A percentile compares a stretch with the other conserved stretches of the same genome.
These are phyloP conservation scores for Funneliformis mosseae DNA, from an alignment of 192 early-diverging fungal genomes.

Conservation along the genomic window DNA sequence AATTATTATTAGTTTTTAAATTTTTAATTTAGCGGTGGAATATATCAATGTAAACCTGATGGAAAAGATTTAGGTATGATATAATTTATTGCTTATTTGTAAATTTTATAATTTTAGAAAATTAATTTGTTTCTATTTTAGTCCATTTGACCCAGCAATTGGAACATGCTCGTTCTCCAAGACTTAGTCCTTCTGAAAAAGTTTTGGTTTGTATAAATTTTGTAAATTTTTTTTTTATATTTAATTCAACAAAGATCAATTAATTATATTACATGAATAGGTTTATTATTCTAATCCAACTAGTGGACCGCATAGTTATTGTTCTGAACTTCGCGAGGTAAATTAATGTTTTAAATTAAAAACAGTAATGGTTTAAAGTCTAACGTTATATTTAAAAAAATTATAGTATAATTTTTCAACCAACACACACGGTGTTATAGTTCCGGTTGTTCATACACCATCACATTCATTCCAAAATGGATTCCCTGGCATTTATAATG, in stretches of 20 bases:
- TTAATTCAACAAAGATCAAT: background rate
- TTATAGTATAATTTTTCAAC: conserved; percentile 4
- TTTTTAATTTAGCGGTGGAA: background rate
- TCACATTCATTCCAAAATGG: conserved; percentile 36
- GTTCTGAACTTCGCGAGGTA: conserved; percentile 54
- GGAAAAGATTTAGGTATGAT: background rate
- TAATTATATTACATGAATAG: conserved; percentile 17
- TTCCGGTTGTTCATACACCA: conserved; percentile 46
- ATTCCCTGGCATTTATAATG: conserved; percentile 74
- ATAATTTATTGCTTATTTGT: background rate
- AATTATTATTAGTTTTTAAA: no score
- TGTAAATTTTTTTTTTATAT: background rate
- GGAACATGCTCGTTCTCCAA: conserved; percentile 62
- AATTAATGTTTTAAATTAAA: background rate
- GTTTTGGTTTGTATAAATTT: background rate
- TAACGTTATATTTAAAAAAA: background rate
- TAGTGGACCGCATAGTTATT: conserved; percentile 72
- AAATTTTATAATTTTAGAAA: background rate
- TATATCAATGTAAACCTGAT: conserved; percentile 17
- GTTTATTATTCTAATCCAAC: conserved; percentile 63
- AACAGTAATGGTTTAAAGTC: background rate
- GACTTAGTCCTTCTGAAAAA: conserved; percentile 54
- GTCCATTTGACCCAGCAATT: conserved; percentile 21
- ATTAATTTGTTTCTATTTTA: background rate
- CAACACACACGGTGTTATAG: conserved; percentile 37